Evolutionary conservation across 805 yeast species (phyloP), one percentile per base, ranked within the genome.

Genomic region (Saccharomycopsis amapae): DNA sequence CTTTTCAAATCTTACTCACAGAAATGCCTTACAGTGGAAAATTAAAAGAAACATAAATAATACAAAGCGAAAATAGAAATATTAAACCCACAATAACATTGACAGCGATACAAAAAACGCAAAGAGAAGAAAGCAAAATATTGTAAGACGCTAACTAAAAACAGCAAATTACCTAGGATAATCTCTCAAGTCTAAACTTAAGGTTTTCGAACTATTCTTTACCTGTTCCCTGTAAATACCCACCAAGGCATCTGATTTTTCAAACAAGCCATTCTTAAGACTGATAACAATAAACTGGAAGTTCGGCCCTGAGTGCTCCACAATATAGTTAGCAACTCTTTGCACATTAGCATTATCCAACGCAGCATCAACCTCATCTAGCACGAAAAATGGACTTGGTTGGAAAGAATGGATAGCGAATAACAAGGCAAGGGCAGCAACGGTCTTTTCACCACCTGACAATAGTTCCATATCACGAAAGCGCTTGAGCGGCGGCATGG

Each of bases 311-410:
- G 90, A 79, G 55, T 83, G 79, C 50, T 73, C 75, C 42, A 73
- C 73, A 50, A 93, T 86, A 59, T 89, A 93, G 49, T 78, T 79
- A n/a, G 96, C 96, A 48, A 93, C 80, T 57, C 78, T 78, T 44
- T 76, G 77, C 20, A 93, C 96, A 58, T 93, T 93, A 20, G 86
- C 78, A 49, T 85, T 81, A 63, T 93, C 98, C 49, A 93, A 72
- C 0, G 97, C 97, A 0, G 98, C 97, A 65, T 93, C 98, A n/a
- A 93, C 88, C 64, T 93, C 98, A 62, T 93, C 98, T 36, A 93
- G 67, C 0, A 93, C 95, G 60, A 93, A 90, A 60, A 93, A 93
- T 26, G 98, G 98, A 1, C 96, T 82, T 2, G 97, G 97, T 42
- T 81, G 90, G 63, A 68, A 84, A 0, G 94, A 80, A 60, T 93